These are phyloP conservation scores for Penstemon davidsonii DNA, from an alignment of 257 asterid species.

Conservation along the genomic window DNA sequence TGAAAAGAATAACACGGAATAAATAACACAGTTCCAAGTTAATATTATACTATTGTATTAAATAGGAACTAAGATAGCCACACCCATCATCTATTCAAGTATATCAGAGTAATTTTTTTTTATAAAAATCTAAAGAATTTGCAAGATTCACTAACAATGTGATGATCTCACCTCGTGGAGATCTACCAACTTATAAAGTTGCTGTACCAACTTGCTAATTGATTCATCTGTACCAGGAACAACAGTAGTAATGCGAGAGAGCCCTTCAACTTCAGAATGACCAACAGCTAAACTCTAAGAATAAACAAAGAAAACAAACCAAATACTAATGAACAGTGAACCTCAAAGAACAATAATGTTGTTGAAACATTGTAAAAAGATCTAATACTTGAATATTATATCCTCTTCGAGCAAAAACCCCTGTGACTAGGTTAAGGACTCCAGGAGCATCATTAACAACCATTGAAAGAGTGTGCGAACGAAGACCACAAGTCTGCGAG, in stretches of 20 bases:
- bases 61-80: slow-evolving; percentile 6
- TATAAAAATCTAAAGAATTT: neutral
- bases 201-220: slow-evolving; percentile 78
- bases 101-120: neutral
- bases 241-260: slow-evolving; percentile 95
- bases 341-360: neutral
- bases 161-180: slow-evolving; percentile 80
- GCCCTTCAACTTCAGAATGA: slow-evolving; percentile 91
- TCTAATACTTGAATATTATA: slow-evolving; percentile 82
- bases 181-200: slow-evolving; percentile 82
- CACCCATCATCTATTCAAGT: slow-evolving; percentile 14
- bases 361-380: slow-evolving; percentile 18
- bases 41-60: slow-evolving; percentile 5
- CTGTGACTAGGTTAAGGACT: slow-evolving; percentile 90
- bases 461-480: slow-evolving; percentile 94
- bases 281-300: slow-evolving; percentile 97
- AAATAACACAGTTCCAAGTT: neutral
- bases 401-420: slow-evolving; percentile 95
- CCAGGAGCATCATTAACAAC: slow-evolving; percentile 95
- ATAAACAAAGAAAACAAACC: slow-evolving; percentile 20
- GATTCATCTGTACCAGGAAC: slow-evolving; percentile 97
- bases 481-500: slow-evolving; percentile 84
- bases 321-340: slow-evolving; percentile 16
- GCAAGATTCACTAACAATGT: slow-evolving; percentile 22
- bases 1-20: neutral